Evolutionary conservation across 1,139 yeast genomes (phyloP), one percentile per base, ranked within the genome.

Genomic region (Yamadazyma trypodendri): DNA sequence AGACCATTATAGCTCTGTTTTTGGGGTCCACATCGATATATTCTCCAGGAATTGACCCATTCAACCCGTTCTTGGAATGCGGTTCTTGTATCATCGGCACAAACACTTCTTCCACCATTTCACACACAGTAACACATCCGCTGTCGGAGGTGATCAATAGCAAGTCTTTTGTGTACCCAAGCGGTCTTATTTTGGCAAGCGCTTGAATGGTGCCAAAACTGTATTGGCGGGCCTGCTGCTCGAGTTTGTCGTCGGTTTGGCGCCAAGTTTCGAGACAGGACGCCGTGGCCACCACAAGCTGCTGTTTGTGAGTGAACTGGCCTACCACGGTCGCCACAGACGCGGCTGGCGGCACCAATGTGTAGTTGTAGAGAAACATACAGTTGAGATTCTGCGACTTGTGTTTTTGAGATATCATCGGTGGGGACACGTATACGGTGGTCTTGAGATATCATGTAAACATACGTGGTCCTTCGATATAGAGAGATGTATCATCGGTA

Each of bases 131-230:
- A 15, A 89, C 49, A 40, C 79, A 77, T 0, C 97, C 97, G 1
- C 95, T 77, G 54, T 90, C 97, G 0, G 95, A 79, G 0, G 94
- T 76, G 3, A 88, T 58, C n/a, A 84, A 75, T 18, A 90, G 49
- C 28, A 66, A 65, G 48, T 87, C 94, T 37, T 67, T 68, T 0
- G 65, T 55, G 1, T 77, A 58, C 0, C 84, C 88, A 0, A 77
- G 66, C 10, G 74, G 57, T 17, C 78, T 69, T 38, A 85, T 63
- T 21, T 72, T 63, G 2, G 65, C 71, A 14, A 87, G 61, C 10
- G 66, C 51, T 36, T 89, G 68, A 7, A 90, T 65, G 11, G 76
- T 70, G 1, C 85, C 83, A 61, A 84, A 84, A 2, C 77, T 52
- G 28, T 77, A 72, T 41, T 77, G 79, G 1, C 60, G 52, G 6